phyloP scores from a whole-genome alignment of 768 basidiomycete genomes.

The Tricholoma sp. region DNA sequence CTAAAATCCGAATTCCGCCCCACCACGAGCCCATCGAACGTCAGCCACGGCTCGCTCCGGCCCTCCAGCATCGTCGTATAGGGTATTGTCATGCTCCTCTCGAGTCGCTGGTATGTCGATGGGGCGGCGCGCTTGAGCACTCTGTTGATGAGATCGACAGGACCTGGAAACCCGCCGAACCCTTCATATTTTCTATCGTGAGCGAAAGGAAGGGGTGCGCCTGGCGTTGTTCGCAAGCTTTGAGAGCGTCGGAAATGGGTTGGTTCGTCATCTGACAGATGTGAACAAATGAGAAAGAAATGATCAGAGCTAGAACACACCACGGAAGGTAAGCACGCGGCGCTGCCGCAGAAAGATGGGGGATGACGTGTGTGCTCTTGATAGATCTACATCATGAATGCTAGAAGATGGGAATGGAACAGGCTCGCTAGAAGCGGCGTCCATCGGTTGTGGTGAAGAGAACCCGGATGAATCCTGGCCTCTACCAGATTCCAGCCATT shows the following conservation, averaged over 20 bases:
- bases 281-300: background rate
- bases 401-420: background rate
- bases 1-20: constrained; percentile 58
- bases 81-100: constrained; percentile 48
- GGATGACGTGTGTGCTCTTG: constrained; percentile 1
- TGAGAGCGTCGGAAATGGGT: background rate
- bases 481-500: background rate
- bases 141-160: constrained; percentile 30
- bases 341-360: constrained; percentile 5
- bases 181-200: constrained; percentile 29
- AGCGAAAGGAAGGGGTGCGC: background rate
- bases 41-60: constrained; percentile 31
- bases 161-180: constrained; percentile 46
- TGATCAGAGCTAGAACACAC: background rate
- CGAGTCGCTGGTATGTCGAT: constrained; percentile 34
- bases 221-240: background rate
- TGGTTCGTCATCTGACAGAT: constrained; percentile 6
- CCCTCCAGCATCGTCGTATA: constrained; percentile 34
- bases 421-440: background rate
- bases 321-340: constrained; percentile 4
- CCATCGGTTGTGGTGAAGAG: background rate
- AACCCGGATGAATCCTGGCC: background rate
- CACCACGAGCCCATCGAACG: constrained; percentile 38
- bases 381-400: background rate
- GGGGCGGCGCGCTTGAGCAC: constrained; percentile 41